These are phyloP conservation scores for Desmodesmus armatus DNA, from an alignment of 139 green algal species.

Conservation along the genomic window DNA sequence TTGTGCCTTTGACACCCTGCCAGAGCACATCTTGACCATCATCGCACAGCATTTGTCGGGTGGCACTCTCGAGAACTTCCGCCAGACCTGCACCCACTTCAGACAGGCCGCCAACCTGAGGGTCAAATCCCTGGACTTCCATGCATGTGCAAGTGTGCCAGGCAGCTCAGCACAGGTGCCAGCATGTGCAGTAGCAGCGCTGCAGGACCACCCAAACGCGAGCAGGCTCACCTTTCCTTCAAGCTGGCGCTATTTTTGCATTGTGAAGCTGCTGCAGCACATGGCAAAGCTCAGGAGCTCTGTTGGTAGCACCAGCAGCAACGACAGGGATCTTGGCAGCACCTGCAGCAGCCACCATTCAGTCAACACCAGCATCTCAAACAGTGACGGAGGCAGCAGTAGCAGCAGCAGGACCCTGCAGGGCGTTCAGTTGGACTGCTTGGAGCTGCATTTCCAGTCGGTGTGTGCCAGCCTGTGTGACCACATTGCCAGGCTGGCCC, in stretches of 20 bases:
- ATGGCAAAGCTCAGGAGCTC: too few species aligned
- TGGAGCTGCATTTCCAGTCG: constrained; percentile 21
- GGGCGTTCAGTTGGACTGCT: neutral
- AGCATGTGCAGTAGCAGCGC: neutral
- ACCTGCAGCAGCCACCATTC: too few species aligned
- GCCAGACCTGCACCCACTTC: neutral
- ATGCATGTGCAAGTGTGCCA: constrained; percentile 21
- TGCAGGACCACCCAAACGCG: neutral
- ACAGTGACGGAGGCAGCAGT: too few species aligned
- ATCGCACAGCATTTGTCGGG: neutral
- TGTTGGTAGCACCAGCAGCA: too few species aligned
- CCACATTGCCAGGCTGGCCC: neutral
- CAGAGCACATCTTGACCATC: neutral
- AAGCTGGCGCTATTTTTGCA: constrained; percentile 6
- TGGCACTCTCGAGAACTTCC: constrained; percentile 4
- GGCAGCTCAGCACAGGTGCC: neutral
- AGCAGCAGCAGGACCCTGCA: neutral
- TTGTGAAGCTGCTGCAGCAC: neutral
- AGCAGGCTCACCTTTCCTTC: neutral
- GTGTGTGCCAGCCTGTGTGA: neutral
- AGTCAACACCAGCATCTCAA: too few species aligned
- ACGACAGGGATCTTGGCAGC: too few species aligned
- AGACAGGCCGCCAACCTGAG: neutral
- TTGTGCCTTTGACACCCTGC: neutral
- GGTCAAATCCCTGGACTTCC: neutral